phyloP scores from a whole-genome alignment of 139 green algal species.

The Trebouxia sp. region DNA sequence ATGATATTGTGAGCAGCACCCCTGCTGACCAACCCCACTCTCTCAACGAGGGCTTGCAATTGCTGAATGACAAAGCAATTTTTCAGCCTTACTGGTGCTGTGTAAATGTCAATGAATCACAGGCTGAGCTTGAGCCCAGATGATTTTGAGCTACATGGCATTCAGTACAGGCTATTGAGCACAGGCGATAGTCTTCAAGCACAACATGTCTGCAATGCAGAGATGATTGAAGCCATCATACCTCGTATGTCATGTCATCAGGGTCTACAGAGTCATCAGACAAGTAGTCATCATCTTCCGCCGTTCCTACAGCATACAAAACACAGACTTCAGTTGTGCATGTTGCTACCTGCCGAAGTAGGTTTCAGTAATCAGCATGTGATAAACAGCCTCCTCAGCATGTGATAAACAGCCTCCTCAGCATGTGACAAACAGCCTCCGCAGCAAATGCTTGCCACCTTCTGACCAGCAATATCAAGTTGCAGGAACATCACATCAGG shows the following conservation, averaged over 20 bases:
- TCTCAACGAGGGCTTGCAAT: slow-evolving; percentile 46
- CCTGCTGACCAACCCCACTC: slow-evolving; percentile 45
- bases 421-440: neutral
- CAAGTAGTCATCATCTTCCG: slow-evolving; percentile 10
- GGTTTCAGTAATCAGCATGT: neutral
- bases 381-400: neutral
- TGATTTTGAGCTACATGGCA: neutral
- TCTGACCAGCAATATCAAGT: too few relatives aligned
- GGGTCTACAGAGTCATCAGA: slow-evolving; percentile 36
- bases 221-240: neutral
- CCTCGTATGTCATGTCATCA: slow-evolving; percentile 52
- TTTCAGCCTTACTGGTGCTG: too few relatives aligned
- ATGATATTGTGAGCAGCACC: slow-evolving; percentile 34
- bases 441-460: neutral
- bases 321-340: neutral
- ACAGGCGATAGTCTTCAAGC: neutral
- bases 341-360: neutral
- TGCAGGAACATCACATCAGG: too few relatives aligned
- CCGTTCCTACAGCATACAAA: neutral
- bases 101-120: neutral
- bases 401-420: neutral
- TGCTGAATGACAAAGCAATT: slow-evolving; percentile 12
- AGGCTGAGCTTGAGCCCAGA: neutral
- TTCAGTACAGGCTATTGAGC: neutral
- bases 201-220: neutral